Base-by-base conservation (phyloP, 257 asterid genomes). In the Leonotis leonurus region DNA sequence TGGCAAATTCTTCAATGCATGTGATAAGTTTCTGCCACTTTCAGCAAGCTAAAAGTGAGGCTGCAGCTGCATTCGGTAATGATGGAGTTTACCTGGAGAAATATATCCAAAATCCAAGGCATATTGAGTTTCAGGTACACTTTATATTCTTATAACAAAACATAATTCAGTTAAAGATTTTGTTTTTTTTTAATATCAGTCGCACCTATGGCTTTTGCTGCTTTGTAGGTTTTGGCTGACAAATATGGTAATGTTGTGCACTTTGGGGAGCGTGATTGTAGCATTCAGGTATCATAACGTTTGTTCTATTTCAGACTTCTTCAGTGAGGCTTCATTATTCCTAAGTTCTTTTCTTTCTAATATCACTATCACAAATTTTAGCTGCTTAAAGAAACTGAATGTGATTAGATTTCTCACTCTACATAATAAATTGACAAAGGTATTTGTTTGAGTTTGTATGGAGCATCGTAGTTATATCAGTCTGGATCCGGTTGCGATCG, bases 51-150 rank as follows among this genome's bases (percentile, higher is more conserved):
- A 85, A 93, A 78, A 85, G 82, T 70, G 99, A 93, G 78, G 99
- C 99, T 71, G 99, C 91, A 40, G 99, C 97, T 76, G 97, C 99
- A 62, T 93, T 93, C 80, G 99, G 99, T 77, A 93, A 93, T 73
- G 99, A 93, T 40, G 99, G 99, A 48, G 94, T 87, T 71, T 93
- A 93, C 83, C 85, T 93, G 67, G 99, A 93, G 83, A 93, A 93
- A 79, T 93, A 79, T 70, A 68, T 93, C 70, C 88, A 81, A 73
- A 93, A 93, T 68, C 99, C 99, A 59, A 89, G 99, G 81, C 99
- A 92, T 64, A 92, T 92, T 70, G 99, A 92, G 58, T 82, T 82
- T 69, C 88, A 82, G 85, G 88, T 82, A 74, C 39, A 33, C 2
- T 33, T 33, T 33, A 33, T 6, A 3, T n/a, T n/a, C n/a, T n/a